Conservation (phyloP, 306 rosid genomes). For the Carpinus viminea region DNA sequence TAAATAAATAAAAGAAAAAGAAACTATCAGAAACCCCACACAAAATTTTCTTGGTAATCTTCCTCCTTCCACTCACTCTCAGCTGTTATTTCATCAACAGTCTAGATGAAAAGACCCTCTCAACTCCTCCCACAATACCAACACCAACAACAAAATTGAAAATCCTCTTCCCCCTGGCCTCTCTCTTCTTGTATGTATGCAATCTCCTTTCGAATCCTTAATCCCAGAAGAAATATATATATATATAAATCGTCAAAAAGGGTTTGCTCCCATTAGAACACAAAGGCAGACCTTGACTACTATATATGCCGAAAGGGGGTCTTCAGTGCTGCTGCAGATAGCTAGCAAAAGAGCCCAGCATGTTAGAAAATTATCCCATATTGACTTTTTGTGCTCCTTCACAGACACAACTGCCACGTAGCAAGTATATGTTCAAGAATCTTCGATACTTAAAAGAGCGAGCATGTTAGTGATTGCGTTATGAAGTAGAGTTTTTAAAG, state of each 20-base stretch:
- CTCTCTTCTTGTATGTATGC: neutral
- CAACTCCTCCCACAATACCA: conserved; percentile 45
- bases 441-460: neutral
- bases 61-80: conserved; percentile 14
- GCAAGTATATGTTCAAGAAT: neutral
- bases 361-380: neutral
- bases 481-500: no score
- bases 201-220: neutral
- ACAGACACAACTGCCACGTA: neutral
- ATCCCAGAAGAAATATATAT: neutral
- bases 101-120: conserved; percentile 39
- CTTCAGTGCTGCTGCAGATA: neutral
- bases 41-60: conserved; percentile 12
- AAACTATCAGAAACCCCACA: conserved; percentile 29
- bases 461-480: no score
- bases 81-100: conserved; percentile 35
- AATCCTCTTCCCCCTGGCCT: neutral
- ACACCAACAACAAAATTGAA: neutral
- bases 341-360: neutral
- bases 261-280: neutral
- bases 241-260: neutral
- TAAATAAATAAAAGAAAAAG: neutral
- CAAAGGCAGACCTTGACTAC: neutral
- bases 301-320: neutral
- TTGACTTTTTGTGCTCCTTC: neutral